Percentiles rank a stretch among this genome's conserved stretches.
phyloP scores from a whole-genome alignment of 2,329 filamentous ascomycete species.

The Epichloe elymi region DNA sequence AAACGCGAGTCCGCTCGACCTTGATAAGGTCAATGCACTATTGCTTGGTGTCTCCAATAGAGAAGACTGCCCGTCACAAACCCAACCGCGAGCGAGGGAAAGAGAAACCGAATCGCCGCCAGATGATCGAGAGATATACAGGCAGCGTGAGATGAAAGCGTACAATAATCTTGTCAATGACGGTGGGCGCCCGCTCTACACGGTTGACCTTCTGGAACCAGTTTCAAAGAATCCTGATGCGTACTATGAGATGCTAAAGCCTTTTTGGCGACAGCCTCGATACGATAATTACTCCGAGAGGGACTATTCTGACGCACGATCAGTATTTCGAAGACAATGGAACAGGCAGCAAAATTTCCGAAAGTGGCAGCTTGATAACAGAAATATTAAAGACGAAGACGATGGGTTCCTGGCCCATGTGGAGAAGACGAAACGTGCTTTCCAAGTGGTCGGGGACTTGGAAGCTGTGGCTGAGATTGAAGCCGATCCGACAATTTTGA shows the following conservation, averaged over 20 bases:
- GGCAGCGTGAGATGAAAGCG: slow-evolving; percentile 8
- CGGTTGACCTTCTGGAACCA: slow-evolving; percentile 13
- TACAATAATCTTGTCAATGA: slow-evolving; percentile 18
- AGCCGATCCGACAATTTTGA: slow-evolving; percentile 6
- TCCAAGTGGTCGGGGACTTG: neutral
- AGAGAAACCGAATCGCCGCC: neutral
- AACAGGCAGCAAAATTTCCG: slow-evolving; percentile 18
- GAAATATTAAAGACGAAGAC: slow-evolving; percentile 10
- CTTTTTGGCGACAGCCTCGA: slow-evolving; percentile 10
- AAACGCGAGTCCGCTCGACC: slow-evolving; percentile 9
- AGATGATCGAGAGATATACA: neutral
- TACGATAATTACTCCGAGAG: neutral
- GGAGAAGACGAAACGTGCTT: slow-evolving; percentile 4
- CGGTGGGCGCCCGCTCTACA: slow-evolving; percentile 19
- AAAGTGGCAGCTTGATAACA: slow-evolving; percentile 17
- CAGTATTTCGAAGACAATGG: slow-evolving; percentile 15
- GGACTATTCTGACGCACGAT: neutral
- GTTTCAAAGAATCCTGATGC: slow-evolving; percentile 11
- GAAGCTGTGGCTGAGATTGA: slow-evolving; percentile 4
- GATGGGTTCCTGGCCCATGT: slow-evolving; percentile 7
- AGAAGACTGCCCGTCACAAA: neutral
- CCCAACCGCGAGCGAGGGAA: neutral
- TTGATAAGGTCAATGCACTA: slow-evolving; percentile 9
- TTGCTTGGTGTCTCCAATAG: slow-evolving; percentile 6
- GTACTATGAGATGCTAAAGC: slow-evolving; percentile 15